phyloP scores from a whole-genome alignment of 2,329 filamentous ascomycete genomes.

The Xylaria sp. region DNA sequence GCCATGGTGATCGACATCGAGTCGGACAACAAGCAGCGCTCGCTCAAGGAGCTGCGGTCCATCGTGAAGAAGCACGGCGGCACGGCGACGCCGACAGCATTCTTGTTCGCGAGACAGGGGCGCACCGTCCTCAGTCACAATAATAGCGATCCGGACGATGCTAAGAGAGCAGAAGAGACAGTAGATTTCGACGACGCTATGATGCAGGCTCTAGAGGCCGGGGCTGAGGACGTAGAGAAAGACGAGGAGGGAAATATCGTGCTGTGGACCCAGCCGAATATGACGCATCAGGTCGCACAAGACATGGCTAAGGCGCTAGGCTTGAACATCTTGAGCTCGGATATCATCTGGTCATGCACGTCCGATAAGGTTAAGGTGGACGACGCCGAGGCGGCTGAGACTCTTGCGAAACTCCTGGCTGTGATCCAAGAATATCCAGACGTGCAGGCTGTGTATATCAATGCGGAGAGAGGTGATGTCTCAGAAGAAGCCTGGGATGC shows the following conservation, averaged over 20 bases:
- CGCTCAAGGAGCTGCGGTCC: slow-evolving; percentile 76
- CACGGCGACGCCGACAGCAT: slow-evolving; percentile 77
- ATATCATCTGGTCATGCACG: slow-evolving; percentile 88
- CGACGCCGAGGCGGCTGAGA: slow-evolving; percentile 63
- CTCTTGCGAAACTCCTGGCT: slow-evolving; percentile 69
- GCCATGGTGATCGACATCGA: slow-evolving; percentile 87
- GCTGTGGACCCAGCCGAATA: slow-evolving; percentile 74
- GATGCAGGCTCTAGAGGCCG: slow-evolving; percentile 85
- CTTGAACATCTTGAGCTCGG: slow-evolving; percentile 76
- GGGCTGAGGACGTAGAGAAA: slow-evolving; percentile 77
- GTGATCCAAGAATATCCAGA: slow-evolving; percentile 74
- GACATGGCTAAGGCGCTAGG: slow-evolving; percentile 70
- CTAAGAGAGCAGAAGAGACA: too few relatives aligned
- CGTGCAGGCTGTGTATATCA: slow-evolving; percentile 83
- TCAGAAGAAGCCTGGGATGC: slow-evolving; percentile 65
- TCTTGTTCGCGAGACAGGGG: slow-evolving; percentile 86
- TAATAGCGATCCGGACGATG: slow-evolving; percentile 40
- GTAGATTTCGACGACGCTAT: slow-evolving; percentile 77
- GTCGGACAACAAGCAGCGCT: slow-evolving; percentile 81
- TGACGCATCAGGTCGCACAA: slow-evolving; percentile 72
- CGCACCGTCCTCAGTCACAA: slow-evolving; percentile 72
- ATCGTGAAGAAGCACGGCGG: slow-evolving; percentile 79
- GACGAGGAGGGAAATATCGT: slow-evolving; percentile 77
- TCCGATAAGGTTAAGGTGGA: slow-evolving; percentile 76
- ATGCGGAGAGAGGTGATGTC: slow-evolving; percentile 65